Percentiles rank a stretch among this genome's conserved stretches.
Evolutionary conservation across 345 rosid species (phyloP).

Genomic region (Gossypium australe): DNA sequence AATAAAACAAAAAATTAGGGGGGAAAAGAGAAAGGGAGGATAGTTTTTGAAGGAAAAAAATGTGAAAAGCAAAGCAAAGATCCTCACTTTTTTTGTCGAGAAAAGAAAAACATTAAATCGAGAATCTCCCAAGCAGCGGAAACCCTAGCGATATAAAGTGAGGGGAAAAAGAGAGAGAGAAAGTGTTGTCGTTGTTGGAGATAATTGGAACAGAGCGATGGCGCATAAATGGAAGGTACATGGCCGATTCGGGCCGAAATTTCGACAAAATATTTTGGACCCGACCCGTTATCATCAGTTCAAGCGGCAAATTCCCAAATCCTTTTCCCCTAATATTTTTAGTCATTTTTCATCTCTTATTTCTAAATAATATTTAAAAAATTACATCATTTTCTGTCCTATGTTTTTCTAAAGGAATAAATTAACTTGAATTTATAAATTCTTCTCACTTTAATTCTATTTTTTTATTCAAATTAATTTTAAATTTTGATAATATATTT

Average conservation of each 20-base stretch:
- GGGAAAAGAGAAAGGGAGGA: background rate
- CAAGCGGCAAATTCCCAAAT: too few relatives aligned
- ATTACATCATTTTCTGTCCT: too few relatives aligned
- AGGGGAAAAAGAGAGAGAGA: background rate
- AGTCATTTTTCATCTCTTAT: too few relatives aligned
- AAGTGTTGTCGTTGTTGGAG: background rate
- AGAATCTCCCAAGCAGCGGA: background rate
- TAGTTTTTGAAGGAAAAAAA: background rate
- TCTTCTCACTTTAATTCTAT: too few relatives aligned
- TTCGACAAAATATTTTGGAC: background rate
- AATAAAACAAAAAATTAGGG: background rate
- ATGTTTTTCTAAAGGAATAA: too few relatives aligned
- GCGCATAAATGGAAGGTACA: background rate
- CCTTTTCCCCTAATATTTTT: too few relatives aligned
- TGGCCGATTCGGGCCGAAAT: background rate
- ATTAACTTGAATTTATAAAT: too few relatives aligned
- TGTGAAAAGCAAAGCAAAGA: background rate
- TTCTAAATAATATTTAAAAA: too few relatives aligned
- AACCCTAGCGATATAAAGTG: slow-evolving; percentile 4
- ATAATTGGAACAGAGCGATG: slow-evolving; percentile 8
- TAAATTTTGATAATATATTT: too few relatives aligned
- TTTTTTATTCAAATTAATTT: too few relatives aligned
- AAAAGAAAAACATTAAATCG: background rate
- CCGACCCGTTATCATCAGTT: background rate
- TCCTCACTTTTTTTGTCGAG: background rate